These are phyloP conservation scores for Neonectria faginata DNA, from an alignment of 2,329 filamentous ascomycete genomes.

Conservation along the genomic window DNA sequence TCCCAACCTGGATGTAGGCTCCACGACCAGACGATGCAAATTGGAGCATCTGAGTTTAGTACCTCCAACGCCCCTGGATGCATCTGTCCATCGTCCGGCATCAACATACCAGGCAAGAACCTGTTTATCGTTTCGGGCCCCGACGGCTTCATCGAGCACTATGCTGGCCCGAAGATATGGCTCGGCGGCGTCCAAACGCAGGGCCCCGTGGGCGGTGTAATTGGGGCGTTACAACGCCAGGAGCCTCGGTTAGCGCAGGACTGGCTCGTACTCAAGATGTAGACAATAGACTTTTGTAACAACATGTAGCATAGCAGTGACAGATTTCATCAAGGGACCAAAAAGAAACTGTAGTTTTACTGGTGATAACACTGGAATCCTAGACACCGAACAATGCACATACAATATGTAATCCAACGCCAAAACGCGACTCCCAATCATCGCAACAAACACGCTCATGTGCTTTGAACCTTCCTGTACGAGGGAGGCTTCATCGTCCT, in stretches of 20 bases:
- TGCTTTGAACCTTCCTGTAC: constrained; percentile 90
- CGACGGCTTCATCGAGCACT: constrained; percentile 85
- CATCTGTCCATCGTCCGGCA: constrained; percentile 41
- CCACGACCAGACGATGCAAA: constrained; percentile 49
- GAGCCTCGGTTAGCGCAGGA: constrained; percentile 51
- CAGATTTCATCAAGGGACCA: constrained; percentile 28
- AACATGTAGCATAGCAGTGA: constrained; percentile 25
- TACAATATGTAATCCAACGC: constrained; percentile 34
- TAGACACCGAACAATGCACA: constrained; percentile 31
- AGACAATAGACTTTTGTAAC: constrained; percentile 30
- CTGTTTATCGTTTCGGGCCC: constrained; percentile 90
- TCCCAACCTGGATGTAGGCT: constrained; percentile 44
- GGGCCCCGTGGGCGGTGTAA: constrained; percentile 76
- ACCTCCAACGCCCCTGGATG: constrained; percentile 41
- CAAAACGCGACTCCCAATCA: constrained; percentile 28
- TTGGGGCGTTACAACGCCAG: constrained; percentile 69
- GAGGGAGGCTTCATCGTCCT: constrained; percentile 90
- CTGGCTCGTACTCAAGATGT: constrained; percentile 68
- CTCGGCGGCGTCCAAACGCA: constrained; percentile 77
- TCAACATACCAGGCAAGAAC: constrained; percentile 60
- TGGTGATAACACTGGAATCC: constrained; percentile 26
- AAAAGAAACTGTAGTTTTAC: constrained; percentile 34
- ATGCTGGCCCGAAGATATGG: constrained; percentile 85
- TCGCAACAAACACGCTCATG: constrained; percentile 53
- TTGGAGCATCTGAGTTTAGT: constrained; percentile 49